Conservation (phyloP, 2,329 filamentous ascomycete genomes). For the Leptographium galeiforme region DNA sequence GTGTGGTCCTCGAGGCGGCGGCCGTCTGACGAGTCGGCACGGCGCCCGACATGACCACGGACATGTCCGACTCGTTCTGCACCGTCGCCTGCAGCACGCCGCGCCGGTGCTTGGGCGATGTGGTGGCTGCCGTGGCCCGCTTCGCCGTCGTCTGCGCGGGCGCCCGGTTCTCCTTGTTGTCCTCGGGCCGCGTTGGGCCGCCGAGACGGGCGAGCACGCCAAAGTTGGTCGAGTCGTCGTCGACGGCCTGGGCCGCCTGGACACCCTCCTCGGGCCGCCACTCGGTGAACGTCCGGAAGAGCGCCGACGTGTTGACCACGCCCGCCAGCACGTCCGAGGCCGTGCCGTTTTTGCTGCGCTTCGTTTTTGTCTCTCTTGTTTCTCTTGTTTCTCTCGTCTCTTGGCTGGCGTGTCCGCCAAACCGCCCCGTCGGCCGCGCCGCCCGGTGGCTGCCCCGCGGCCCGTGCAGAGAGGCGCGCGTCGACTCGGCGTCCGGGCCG, state of each 20-base stretch:
- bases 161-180: conserved; percentile 9
- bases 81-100: conserved; percentile 10
- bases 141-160: background rate
- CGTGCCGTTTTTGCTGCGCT: background rate
- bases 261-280: conserved; percentile 10
- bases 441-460: conserved; percentile 10
- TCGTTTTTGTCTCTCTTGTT: background rate
- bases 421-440: conserved; percentile 10
- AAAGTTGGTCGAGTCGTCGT: conserved; percentile 9
- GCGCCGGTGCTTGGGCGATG: background rate
- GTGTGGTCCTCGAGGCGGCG: too few species aligned
- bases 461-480: conserved; percentile 8
- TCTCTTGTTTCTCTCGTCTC: too few species aligned
- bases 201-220: conserved; percentile 6
- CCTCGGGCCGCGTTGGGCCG: background rate
- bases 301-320: conserved; percentile 12
- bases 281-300: conserved; percentile 13
- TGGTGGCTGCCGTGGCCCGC: background rate
- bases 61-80: conserved; percentile 13
- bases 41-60: conserved; percentile 6
- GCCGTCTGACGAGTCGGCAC: background rate
- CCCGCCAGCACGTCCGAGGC: conserved; percentile 8
- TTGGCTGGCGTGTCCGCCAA: too few species aligned
- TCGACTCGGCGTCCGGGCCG: conserved; percentile 12
- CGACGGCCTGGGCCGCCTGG: too few species aligned